Evolutionary conservation across 192 early-diverging fungal species (phyloP), one percentile per base, ranked within the genome.

Genomic region (Podila minutissima): DNA sequence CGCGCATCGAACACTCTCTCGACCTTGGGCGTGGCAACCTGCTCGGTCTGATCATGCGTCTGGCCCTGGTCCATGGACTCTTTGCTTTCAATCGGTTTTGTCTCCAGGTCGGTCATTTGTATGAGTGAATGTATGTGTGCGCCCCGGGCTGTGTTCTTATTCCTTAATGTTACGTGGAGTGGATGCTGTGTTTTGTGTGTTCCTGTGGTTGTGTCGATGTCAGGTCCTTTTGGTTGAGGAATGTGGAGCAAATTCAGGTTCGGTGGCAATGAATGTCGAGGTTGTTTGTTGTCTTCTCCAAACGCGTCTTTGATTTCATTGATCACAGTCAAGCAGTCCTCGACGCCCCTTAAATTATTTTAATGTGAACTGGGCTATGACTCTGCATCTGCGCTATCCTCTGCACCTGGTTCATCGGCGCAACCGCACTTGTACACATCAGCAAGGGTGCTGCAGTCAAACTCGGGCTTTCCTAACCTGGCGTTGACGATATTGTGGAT

Each of bases 401-500:
- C 58, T 19, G 57, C 71, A 11, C 3, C 33, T 35, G 68, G 58
- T 31, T 83, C 84, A 22, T 85, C 86, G 57, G 79, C 85, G 77
- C 97, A 98, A 4, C 97, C 97, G 64, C 97, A 98, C 59, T 94
- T 90, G 70, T 94, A 98, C 10, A 89, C 85, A 26, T 93, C 92
- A 28, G 90, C 89, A 12, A 97, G 89, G 10, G 75, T 87, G 12
- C 83, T 83, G 65, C 97, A 98, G 68, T 98, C 92, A 85, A 95
- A 95, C 28, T 89, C 63, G 15, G 91, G 89, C 73, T 98, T 97
- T 11, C 89, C 82, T 22, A 97, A 73, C 64, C 94, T 86, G 74
- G 86, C 84, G 83, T 98, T 98, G n/a, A 98, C 97, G 2, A 93
- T 88, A 68, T 98, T 98, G 75, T 98, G 97, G 41, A 94, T 89